phyloP scores from a whole-genome alignment of 306 rosid species.

The Sindora glabra region DNA sequence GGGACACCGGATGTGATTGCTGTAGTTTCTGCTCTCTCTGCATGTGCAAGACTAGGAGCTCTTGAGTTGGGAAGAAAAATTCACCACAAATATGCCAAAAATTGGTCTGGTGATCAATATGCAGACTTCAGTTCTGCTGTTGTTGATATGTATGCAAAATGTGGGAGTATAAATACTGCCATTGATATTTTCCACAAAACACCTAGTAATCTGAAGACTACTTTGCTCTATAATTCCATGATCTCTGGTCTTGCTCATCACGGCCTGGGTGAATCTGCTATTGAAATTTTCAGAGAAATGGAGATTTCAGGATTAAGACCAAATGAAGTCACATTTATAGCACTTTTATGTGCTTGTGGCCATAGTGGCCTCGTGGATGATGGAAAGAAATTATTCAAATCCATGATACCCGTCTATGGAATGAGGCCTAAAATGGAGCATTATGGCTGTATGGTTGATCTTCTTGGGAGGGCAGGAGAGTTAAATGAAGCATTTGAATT shows the following conservation, averaged over 20 bases:
- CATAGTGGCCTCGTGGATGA: conserved; percentile 37
- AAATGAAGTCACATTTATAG: conserved; percentile 31
- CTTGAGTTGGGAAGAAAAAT: conserved; percentile 38
- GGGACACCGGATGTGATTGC: conserved; percentile 24
- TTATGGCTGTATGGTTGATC: conserved; percentile 47
- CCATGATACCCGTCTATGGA: conserved; percentile 20
- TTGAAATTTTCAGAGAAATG: conserved; percentile 28
- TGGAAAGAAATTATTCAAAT: conserved; percentile 31
- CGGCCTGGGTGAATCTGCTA: conserved; percentile 31
- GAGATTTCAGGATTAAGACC: conserved; percentile 19
- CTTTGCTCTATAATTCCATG: conserved; percentile 28
- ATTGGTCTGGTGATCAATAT: neutral
- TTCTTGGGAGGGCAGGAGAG: conserved; percentile 33
- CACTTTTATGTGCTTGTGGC: conserved; percentile 37
- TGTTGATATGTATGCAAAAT: conserved; percentile 42
- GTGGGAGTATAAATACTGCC: conserved; percentile 33
- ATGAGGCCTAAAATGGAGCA: conserved; percentile 27
- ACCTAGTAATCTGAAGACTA: conserved; percentile 17
- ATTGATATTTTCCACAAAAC: conserved; percentile 28
- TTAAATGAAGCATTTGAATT: conserved; percentile 28
- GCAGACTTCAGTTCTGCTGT: conserved; percentile 22
- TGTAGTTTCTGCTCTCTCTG: conserved; percentile 31
- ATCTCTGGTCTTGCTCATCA: conserved; percentile 48
- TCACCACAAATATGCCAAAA: conserved; percentile 30
- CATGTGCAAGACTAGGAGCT: conserved; percentile 31